These are phyloP conservation scores for Collybia mongolica DNA, from an alignment of 768 basidiomycete genomes.

Conservation along the genomic window DNA sequence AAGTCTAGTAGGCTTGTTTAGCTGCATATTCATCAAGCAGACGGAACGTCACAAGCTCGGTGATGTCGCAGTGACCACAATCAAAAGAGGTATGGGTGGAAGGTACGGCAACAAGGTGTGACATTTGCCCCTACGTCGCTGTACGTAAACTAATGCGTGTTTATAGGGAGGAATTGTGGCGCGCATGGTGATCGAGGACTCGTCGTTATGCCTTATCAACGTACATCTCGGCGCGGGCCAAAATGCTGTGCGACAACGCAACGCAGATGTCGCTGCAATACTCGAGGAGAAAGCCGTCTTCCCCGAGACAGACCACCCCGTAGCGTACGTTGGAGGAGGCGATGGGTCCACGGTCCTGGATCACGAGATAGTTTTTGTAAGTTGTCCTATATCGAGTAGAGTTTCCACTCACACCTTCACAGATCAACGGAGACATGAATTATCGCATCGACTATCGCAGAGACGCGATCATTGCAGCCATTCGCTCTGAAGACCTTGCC, in stretches of 20 bases:
- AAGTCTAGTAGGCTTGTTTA: slow-evolving; percentile 88
- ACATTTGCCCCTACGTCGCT: not conserved
- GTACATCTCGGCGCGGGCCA: slow-evolving; percentile 98
- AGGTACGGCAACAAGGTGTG: slow-evolving; percentile 93
- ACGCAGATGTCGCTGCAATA: slow-evolving; percentile 85
- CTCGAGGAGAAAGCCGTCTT: slow-evolving; percentile 81
- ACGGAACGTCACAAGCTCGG: slow-evolving; percentile 57
- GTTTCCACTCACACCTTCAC: not conserved
- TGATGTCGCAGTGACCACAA: slow-evolving; percentile 71
- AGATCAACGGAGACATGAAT: slow-evolving; percentile 95
- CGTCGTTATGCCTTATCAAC: slow-evolving; percentile 93
- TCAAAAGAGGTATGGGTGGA: slow-evolving; percentile 93
- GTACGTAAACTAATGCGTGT: too few species aligned
- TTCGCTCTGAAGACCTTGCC: slow-evolving; percentile 65
- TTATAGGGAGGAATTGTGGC: slow-evolving; percentile 85
- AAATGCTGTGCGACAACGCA: slow-evolving; percentile 74
- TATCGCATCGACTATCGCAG: slow-evolving; percentile 95
- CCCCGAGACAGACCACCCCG: slow-evolving; percentile 48
- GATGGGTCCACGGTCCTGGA: slow-evolving; percentile 93
- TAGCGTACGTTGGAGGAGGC: slow-evolving; percentile 85
- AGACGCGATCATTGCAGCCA: slow-evolving; percentile 72
- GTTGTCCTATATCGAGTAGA: slow-evolving; percentile 20
- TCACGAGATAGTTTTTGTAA: slow-evolving; percentile 90
- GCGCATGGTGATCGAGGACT: slow-evolving; percentile 87
- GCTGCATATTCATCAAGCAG: slow-evolving; percentile 71